Conservation (phyloP, 148 eudicot species). For the Fagopyrum esculentum region DNA sequence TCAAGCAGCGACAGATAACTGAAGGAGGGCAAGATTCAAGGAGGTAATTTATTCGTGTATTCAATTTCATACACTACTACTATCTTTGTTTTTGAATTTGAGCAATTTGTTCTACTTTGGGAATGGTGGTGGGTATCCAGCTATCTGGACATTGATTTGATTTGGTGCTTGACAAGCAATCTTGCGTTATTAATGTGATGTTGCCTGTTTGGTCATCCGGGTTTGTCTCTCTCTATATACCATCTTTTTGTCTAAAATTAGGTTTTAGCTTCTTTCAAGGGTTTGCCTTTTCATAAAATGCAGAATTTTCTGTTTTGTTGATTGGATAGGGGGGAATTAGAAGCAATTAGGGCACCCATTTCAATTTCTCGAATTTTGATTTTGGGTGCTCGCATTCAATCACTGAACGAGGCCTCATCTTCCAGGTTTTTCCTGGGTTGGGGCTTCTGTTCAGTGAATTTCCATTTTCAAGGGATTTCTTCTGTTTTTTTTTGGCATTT, state of each 20-base stretch:
- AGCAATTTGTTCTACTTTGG: neutral
- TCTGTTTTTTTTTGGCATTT: neutral
- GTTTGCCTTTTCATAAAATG: constrained; percentile 15
- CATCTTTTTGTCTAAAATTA: constrained; percentile 16
- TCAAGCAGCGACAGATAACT: constrained; percentile 1
- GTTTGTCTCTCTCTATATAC: constrained; percentile 25
- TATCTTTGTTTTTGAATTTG: neutral
- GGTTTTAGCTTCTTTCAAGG: constrained; percentile 21
- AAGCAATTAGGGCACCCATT: neutral
- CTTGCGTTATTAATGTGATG: constrained; percentile 1
- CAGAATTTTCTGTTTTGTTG: neutral
- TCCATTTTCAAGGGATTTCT: constrained; percentile 15
- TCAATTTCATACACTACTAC: neutral
- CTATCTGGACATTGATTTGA: constrained; percentile 7
- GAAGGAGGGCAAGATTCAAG: neutral
- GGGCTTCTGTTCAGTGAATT: constrained; percentile 12
- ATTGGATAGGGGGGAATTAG: neutral
- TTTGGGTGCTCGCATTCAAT: neutral
- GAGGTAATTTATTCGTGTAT: neutral
- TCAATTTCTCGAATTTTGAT: constrained; percentile 6
- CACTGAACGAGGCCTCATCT: constrained; percentile 3
- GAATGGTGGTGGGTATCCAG: neutral
- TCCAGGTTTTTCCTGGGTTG: constrained; percentile 5
- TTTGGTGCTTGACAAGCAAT: constrained; percentile 6
- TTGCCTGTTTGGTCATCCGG: constrained; percentile 31